Evolutionary conservation across 139 green algal species (phyloP).

Genomic region (Chlamydomonas incerta): DNA sequence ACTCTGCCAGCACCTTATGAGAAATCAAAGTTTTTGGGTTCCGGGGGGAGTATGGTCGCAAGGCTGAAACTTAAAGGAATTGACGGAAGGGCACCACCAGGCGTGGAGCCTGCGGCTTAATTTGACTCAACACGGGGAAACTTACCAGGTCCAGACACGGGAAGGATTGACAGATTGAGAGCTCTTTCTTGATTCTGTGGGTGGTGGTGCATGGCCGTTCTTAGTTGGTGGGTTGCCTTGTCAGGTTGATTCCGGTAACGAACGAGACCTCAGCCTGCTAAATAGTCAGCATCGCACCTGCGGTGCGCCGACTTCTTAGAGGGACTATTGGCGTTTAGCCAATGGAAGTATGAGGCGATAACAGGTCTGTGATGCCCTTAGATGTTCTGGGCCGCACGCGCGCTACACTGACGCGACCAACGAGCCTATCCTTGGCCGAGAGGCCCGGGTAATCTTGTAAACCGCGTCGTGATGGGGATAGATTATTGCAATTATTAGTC

Average conservation of each 20-base stretch:
- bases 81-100: conserved; percentile 96
- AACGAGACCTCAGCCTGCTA: conserved; percentile 98
- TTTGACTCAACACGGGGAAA: conserved; percentile 97
- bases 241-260: conserved; percentile 98
- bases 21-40: conserved; percentile 98
- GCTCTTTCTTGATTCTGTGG: conserved; percentile 96
- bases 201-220: conserved; percentile 80
- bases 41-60: conserved; percentile 57
- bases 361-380: conserved; percentile 99
- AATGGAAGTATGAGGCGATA: conserved; percentile 98
- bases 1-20: conserved; percentile 98
- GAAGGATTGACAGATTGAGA: conserved; percentile 96
- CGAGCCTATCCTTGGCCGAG: conserved; percentile 55
- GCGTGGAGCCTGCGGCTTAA: conserved; percentile 96
- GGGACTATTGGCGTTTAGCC: conserved; percentile 90
- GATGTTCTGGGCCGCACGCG: conserved; percentile 87
- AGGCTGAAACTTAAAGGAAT: conserved; percentile 91
- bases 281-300: conserved; percentile 88
- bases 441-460: no score
- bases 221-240: conserved; percentile 96
- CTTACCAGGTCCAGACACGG: conserved; percentile 97
- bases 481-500: no score
- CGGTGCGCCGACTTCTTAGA: conserved; percentile 92
- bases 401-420: conserved; percentile 96
- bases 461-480: no score